Conservation (phyloP, 2,329 filamentous ascomycete species). For the Fusarium sublunatum region DNA sequence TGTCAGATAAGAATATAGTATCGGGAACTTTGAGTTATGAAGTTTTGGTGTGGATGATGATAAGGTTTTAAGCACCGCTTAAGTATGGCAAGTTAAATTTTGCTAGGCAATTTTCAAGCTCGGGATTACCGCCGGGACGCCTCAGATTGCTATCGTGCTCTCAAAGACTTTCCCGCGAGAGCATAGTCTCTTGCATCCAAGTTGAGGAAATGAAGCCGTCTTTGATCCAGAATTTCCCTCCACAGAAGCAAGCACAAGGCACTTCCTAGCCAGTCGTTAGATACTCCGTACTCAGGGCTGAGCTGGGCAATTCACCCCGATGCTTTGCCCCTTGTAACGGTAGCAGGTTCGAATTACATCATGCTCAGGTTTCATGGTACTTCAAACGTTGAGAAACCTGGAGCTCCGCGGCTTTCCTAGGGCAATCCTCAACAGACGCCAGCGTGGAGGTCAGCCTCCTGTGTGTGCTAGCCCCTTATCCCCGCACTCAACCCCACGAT, state of each 20-base stretch:
- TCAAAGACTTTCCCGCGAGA: conserved; percentile 16
- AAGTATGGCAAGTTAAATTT: conserved; percentile 6
- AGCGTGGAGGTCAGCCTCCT: conserved; percentile 15
- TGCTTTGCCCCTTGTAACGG: neutral
- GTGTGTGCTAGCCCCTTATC: conserved; percentile 25
- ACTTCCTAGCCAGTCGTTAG: neutral
- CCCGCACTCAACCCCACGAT: conserved; percentile 45
- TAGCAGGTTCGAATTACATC: conserved; percentile 23
- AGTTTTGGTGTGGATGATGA: conserved; percentile 6
- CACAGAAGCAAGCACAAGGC: neutral
- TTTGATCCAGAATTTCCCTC: neutral
- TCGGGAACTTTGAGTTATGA: conserved; percentile 19
- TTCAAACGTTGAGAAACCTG: conserved; percentile 33
- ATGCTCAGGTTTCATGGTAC: conserved; percentile 21
- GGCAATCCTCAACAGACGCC: conserved; percentile 33
- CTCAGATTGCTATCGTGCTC: conserved; percentile 4
- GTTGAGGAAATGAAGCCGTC: conserved; percentile 2
- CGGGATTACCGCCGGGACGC: conserved; percentile 6
- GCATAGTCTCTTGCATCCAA: neutral
- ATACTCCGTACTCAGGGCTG: neutral
- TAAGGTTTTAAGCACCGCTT: conserved; percentile 15
- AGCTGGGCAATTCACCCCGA: conserved; percentile 6
- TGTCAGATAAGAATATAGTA: conserved; percentile 22
- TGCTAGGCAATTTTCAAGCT: conserved; percentile 1
- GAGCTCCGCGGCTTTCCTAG: conserved; percentile 9